Conservation (phyloP, 2,329 filamentous ascomycete genomes). For the Helotiales sp. region DNA sequence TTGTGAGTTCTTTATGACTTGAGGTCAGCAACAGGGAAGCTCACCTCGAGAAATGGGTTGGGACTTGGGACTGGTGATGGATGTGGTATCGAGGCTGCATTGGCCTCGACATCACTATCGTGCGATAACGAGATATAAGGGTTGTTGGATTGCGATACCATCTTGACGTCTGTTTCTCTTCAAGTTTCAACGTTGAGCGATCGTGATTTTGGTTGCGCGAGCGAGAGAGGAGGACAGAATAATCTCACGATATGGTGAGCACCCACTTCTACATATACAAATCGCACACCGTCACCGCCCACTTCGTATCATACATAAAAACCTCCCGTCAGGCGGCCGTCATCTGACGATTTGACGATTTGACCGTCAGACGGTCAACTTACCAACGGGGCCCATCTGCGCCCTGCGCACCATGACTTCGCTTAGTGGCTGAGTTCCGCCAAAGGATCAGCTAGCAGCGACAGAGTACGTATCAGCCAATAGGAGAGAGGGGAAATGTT, state of each 20-base stretch:
- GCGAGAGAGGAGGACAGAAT: no score
- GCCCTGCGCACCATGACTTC: neutral
- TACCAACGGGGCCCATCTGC: neutral
- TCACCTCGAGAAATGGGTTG: constrained; percentile 6
- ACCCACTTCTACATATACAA: neutral
- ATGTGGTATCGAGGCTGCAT: neutral
- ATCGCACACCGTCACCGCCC: neutral
- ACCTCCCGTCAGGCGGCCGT: no score
- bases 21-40: neutral
- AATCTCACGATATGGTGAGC: neutral
- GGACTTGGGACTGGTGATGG: neutral
- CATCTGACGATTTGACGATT: no score
- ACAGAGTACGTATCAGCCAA: no score
- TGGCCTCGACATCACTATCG: neutral
- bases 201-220: no score
- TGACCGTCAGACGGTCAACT: neutral
- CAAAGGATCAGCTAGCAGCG: no score
- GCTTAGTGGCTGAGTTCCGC: no score
- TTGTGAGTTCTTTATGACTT: neutral
- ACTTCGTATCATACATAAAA: neutral
- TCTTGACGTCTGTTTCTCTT: neutral
- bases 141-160: neutral
- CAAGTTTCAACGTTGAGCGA: no score
- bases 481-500: no score
- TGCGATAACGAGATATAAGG: neutral